These are phyloP conservation scores for Diophrys appendiculata DNA, from an alignment of 73 alveolate genomes.

Conservation along the genomic window DNA sequence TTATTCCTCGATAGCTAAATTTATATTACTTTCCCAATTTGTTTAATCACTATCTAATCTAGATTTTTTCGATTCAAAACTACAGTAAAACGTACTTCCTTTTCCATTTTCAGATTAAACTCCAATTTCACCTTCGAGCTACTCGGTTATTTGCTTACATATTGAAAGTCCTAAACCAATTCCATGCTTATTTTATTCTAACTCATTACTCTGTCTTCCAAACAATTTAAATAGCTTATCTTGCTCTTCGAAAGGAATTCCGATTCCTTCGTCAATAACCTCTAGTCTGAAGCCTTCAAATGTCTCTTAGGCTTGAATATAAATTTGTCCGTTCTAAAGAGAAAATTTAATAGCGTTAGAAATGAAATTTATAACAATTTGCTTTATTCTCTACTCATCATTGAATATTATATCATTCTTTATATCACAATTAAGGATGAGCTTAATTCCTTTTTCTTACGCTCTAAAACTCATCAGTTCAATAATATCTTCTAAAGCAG, in stretches of 20 bases:
- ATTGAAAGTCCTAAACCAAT: neutral
- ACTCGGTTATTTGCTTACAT: neutral
- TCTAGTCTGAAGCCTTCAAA: neutral
- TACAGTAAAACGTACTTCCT: neutral
- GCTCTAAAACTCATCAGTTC: neutral
- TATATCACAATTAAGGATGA: too few relatives aligned
- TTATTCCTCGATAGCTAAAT: too few relatives aligned
- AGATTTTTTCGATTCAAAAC: neutral
- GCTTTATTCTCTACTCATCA: neutral
- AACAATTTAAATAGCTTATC: neutral
- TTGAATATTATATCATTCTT: too few relatives aligned
- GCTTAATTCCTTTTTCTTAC: neutral
- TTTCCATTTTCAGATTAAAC: neutral
- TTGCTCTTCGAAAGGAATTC: too few relatives aligned
- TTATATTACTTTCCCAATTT: too few relatives aligned
- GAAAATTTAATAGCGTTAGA: neutral
- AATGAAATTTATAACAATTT: too few relatives aligned
- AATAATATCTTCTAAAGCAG: neutral
- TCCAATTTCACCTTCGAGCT: neutral
- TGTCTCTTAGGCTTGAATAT: neutral
- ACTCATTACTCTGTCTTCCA: conserved; percentile 1
- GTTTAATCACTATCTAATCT: too few relatives aligned
- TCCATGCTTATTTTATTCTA: neutral
- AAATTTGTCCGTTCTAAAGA: neutral
- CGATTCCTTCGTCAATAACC: neutral